Percentiles rank a stretch among this genome's conserved stretches.
Evolutionary conservation across 306 rosid genomes (phyloP).

Genomic region (Crotalaria pallida): DNA sequence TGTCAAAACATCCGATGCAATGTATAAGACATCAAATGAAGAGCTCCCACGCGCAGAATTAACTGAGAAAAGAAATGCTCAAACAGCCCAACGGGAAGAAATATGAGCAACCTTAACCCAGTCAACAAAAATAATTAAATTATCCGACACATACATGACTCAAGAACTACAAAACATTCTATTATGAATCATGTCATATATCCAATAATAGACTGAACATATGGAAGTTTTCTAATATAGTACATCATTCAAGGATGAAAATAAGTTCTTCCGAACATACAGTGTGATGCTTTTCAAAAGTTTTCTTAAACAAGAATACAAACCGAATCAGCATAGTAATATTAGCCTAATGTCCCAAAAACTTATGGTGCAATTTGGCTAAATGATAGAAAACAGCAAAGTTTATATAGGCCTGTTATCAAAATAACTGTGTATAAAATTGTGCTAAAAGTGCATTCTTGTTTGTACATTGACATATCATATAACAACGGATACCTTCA

Average conservation of each 20-base stretch:
- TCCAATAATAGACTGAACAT: neutral
- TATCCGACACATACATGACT: neutral
- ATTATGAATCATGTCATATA: neutral
- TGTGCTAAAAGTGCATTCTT: neutral
- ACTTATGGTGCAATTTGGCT: neutral
- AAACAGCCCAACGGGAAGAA: neutral
- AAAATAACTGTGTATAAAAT: neutral
- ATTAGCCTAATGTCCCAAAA: neutral
- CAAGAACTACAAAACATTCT: neutral
- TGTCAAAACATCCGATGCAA: neutral
- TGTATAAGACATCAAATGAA: conserved; percentile 6
- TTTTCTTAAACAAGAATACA: neutral
- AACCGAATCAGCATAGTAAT: neutral
- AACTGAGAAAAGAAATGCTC: neutral
- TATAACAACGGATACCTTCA: conserved; percentile 61
- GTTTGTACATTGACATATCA: neutral
- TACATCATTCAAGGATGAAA: neutral
- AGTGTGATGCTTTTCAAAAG: neutral
- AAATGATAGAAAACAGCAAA: neutral
- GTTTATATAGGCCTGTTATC: neutral
- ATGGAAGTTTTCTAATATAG: neutral
- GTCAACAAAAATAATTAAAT: neutral
- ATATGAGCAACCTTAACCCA: conserved; percentile 1
- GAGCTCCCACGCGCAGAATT: neutral
- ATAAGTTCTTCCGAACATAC: neutral